Evolutionary conservation across 1,139 yeast species (phyloP), one percentile per base, ranked within the genome.

Genomic region (Chernovozyma aurita): DNA sequence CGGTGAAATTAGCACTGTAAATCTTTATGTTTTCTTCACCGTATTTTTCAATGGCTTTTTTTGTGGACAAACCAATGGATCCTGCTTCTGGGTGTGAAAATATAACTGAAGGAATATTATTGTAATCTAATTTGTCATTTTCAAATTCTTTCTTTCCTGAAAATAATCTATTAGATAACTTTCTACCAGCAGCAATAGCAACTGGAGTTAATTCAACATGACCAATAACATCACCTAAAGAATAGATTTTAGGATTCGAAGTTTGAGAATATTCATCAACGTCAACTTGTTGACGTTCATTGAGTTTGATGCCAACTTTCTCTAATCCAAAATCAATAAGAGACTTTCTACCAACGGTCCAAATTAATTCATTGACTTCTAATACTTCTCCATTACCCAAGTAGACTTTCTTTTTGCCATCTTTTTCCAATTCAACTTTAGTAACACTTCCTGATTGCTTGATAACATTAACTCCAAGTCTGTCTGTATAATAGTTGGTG

Each of bases 81-180:
- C 97, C 98, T 14, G 94, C 95, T 64, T 92, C 98, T 22, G 99
- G 99, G 61, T 92, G 99, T 3, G 97, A 80, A 60, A 94, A 92
- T 18, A 92, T 75, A 13, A 83, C 98, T 30, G 95, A 84, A 32
- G 99, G 98, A 35, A 92, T 77, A 57, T 88, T 85, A 32, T 59
- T 63, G 61, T 82, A 94, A 57, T 88, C 97, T 59, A 85, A 85
- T 57, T 88, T 87, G 45, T 74, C 73, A 35, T 76, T 57, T 48
- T 77, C 78, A 66, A 74, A 85, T 42, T 65, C 59, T 37, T 73
- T 77, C 35, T 90, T 82, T 18, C 97, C 97, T 7, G 72, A 66
- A 57, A 90, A 92, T 43, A 92, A 65, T 59, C 99, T 77, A 67
- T 88, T 90, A 28, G 97, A 78, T 48, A 92, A 75, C 61, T 79